Conservation (phyloP, 768 basidiomycete species). For the Boletus barrowsii region DNA sequence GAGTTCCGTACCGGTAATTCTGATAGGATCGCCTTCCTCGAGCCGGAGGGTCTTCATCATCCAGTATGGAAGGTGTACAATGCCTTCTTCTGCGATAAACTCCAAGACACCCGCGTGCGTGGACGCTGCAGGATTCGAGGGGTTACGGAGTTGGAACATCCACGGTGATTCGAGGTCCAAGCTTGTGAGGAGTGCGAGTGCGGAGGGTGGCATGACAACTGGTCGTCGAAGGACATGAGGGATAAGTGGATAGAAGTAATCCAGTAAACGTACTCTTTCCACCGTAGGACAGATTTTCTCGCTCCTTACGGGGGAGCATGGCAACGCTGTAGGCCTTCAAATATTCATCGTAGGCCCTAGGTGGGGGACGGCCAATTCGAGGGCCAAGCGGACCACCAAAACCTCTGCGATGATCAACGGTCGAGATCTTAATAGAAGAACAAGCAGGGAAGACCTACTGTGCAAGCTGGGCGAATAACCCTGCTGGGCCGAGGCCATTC, state of each 20-base stretch:
- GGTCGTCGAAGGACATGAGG: constrained; percentile 1
- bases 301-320: constrained; percentile 82
- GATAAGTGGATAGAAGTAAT: constrained; percentile 9
- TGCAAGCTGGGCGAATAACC: constrained; percentile 63
- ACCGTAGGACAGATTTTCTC: constrained; percentile 92
- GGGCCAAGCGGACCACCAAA: constrained; percentile 50
- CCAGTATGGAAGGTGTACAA: constrained; percentile 96
- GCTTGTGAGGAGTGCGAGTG: constrained; percentile 80
- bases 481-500: constrained; percentile 46
- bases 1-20: constrained; percentile 83
- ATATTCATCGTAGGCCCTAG: constrained; percentile 86
- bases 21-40: constrained; percentile 92
- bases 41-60: constrained; percentile 98
- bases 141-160: constrained; percentile 96
- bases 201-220: constrained; percentile 99
- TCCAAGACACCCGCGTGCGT: constrained; percentile 98
- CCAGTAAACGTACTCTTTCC: constrained; percentile 81
- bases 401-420: constrained; percentile 38
- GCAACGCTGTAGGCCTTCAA: constrained; percentile 94
- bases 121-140: constrained; percentile 72
- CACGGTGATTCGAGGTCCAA: constrained; percentile 90
- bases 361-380: constrained; percentile 47
- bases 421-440: constrained; percentile 13
- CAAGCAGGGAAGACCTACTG: constrained; percentile 39
- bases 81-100: constrained; percentile 96